Evolutionary conservation across 1,139 yeast species (phyloP).

Genomic region (Protomyces pachydermus): DNA sequence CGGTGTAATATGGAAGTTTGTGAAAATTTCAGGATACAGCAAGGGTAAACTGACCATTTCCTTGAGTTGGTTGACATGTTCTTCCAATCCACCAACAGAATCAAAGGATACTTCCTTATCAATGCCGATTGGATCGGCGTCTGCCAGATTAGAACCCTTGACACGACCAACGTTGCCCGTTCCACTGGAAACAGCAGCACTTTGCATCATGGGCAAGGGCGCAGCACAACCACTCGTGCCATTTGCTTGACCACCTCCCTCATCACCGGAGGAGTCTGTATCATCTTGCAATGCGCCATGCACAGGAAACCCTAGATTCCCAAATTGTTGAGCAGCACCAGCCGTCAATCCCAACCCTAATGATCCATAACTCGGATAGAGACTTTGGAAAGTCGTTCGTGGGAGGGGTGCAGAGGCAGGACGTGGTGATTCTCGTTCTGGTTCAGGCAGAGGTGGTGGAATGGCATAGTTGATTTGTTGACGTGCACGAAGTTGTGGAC

Average conservation of each 20-base stretch:
- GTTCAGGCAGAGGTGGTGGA: slow-evolving; percentile 27
- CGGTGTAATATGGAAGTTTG: slow-evolving; percentile 85
- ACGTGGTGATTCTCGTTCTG: slow-evolving; percentile 1
- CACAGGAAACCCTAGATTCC: slow-evolving; percentile 12
- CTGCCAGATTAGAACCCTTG: slow-evolving; percentile 64
- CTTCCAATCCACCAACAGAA: slow-evolving; percentile 87
- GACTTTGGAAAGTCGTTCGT: slow-evolving; percentile 12
- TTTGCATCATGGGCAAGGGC: not conserved
- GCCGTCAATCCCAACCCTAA: slow-evolving; percentile 16
- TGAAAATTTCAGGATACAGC: slow-evolving; percentile 87
- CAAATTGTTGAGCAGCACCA: not conserved
- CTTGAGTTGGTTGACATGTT: slow-evolving; percentile 78
- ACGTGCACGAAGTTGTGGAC: slow-evolving; percentile 19
- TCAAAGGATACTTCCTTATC: slow-evolving; percentile 89
- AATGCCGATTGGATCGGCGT: slow-evolving; percentile 90
- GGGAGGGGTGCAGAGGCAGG: not conserved
- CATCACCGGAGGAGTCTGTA: slow-evolving; percentile 20
- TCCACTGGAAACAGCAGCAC: slow-evolving; percentile 29
- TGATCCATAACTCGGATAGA: slow-evolving; percentile 13
- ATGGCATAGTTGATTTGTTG: slow-evolving; percentile 26
- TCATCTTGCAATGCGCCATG: slow-evolving; percentile 7
- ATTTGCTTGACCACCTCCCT: slow-evolving; percentile 4
- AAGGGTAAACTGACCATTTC: slow-evolving; percentile 96
- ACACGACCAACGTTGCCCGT: slow-evolving; percentile 39
- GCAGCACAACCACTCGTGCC: slow-evolving; percentile 2